phyloP scores from a whole-genome alignment of 805 yeast species.

The Lipomyces anomalus region DNA sequence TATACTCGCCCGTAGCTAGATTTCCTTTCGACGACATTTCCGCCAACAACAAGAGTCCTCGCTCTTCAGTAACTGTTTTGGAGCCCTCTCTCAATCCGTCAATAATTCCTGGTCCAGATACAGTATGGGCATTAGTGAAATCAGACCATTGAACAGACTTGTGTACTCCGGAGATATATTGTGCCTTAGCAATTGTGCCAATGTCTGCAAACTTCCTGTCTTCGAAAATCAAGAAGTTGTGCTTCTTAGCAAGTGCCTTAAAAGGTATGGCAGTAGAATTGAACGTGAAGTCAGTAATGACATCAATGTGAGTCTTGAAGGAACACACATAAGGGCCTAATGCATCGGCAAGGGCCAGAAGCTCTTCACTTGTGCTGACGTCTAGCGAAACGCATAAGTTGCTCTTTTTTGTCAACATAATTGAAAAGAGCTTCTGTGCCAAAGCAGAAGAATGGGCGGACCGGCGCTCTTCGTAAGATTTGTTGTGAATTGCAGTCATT shows the following conservation, averaged over 20 bases:
- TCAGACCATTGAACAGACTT: conserved; percentile 92
- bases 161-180: conserved; percentile 84
- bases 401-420: conserved; percentile 76
- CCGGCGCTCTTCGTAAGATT: conserved; percentile 64
- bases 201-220: conserved; percentile 98
- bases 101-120: conserved; percentile 92
- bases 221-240: conserved; percentile 87
- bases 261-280: conserved; percentile 76
- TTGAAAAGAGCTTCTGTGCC: conserved; percentile 62
- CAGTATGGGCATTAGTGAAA: conserved; percentile 95
- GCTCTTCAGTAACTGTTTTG: conserved; percentile 49
- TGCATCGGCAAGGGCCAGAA: conserved; percentile 63
- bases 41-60: conserved; percentile 92
- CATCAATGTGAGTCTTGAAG: conserved; percentile 92
- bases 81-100: conserved; percentile 75
- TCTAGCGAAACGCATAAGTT: conserved; percentile 94
- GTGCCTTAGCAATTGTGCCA: conserved; percentile 94
- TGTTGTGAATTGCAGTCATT: conserved; percentile 12
- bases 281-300: conserved; percentile 78
- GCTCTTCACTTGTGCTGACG: conserved; percentile 72
- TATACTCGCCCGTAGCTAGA: conserved; percentile 86
- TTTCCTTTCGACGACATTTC: conserved; percentile 93
- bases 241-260: conserved; percentile 64
- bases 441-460: conserved; percentile 66
- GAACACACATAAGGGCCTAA: conserved; percentile 90